Base-by-base conservation (phyloP, 257 asterid species). In the Penstemon davidsonii region DNA sequence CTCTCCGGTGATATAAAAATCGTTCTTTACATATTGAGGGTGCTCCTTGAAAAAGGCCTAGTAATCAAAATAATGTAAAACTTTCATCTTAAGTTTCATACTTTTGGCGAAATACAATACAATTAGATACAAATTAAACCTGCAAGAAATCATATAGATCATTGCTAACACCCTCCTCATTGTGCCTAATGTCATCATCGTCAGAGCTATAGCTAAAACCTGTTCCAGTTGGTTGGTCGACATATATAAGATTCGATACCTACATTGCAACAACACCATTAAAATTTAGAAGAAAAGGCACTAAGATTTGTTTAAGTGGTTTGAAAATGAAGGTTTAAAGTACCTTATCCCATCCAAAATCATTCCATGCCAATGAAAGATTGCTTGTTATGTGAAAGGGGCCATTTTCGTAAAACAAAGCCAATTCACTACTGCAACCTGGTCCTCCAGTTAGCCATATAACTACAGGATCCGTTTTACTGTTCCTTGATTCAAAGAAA, bases 161-260 rank as follows among this genome's bases (percentile, higher is more conserved):
- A 41, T 76, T 70, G 83, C 89, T 80, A 69, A 86, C 83, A 5
- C 83, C 87, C n/a, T 70, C 73, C 77, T 83, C 89, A 54, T 79
- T 66, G 66, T 69, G 74, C 59, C 88, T 84, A 52, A 75, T 65
- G 70, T 86, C 87, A 8, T 71, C 67, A 3, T 62, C 61, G 9
- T 66, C 77, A 5, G 83, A 73, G 49, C 81, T 86, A 39, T 81
- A 86, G 72, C 92, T 83, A 68, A 86, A 86, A 43, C 92, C 92
- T 13, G 88, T 83, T 66, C 88, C 92, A 7, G 81, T 83, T 37
- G 92, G 92, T 53, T 86, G 92, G 54, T 86, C 92, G 2, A 83
- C 87, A 57, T 65, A 86, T 62, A 83, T 72, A 40, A 86, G 75
- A 42, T 86, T 86, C 43, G 92, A 83, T 8, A 74, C 82, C 91